A percentile compares a stretch with the other conserved stretches of the same genome.
Evolutionary conservation across 208 protist genomes (phyloP).

Genomic region (Trichomonas vaginalis): DNA sequence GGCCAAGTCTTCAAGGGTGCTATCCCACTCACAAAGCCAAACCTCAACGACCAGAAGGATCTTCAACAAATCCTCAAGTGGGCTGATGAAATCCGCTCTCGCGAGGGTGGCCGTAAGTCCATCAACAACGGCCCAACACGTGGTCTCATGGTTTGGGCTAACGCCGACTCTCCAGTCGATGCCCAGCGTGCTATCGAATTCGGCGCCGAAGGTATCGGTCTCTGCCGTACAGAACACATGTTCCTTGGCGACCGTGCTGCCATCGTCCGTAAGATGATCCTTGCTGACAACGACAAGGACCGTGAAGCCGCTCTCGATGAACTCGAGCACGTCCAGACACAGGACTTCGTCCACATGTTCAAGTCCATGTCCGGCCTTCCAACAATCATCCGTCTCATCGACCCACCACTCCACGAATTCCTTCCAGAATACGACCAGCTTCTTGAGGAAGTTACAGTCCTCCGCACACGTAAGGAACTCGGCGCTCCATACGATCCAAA

Average conservation of each 20-base stretch:
- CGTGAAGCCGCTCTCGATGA: not conserved
- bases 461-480: slow-evolving; percentile 42
- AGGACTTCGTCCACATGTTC: not conserved
- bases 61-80: not conserved
- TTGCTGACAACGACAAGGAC: not conserved
- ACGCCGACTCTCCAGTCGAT: not conserved
- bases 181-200: not conserved
- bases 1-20: not conserved
- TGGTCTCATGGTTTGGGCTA: not conserved
- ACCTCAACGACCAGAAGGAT: not conserved
- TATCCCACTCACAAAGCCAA: not conserved
- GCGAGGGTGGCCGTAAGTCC: not conserved
- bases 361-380: not conserved
- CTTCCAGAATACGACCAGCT: slow-evolving; percentile 55
- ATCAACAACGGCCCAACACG: not conserved
- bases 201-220: not conserved
- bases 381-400: not conserved
- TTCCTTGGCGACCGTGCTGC: not conserved
- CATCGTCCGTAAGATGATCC: not conserved
- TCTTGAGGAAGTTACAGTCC: slow-evolving; percentile 50
- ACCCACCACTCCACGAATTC: slow-evolving; percentile 42
- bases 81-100: not conserved
- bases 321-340: not conserved
- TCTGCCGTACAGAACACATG: not conserved
- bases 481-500: slow-evolving; percentile 48